Evolutionary conservation across 148 eudicot species (phyloP).

Genomic region (Pharnaceum exiguum): DNA sequence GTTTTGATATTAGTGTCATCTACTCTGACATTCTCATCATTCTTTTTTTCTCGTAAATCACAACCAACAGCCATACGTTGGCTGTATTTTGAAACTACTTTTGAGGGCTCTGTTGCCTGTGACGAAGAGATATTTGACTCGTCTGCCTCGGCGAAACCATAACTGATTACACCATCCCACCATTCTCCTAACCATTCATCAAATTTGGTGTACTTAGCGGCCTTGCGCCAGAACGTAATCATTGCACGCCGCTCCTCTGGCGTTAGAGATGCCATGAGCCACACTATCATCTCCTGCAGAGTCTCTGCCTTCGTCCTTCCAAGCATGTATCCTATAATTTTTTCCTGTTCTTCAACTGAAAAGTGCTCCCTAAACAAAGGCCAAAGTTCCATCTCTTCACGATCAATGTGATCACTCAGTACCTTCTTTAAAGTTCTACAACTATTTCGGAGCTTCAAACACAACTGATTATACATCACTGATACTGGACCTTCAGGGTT

Average conservation of each 20-base stretch:
- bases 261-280: conserved; percentile 69
- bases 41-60: conserved; percentile 8
- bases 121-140: conserved; percentile 26
- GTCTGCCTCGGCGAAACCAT: conserved; percentile 27
- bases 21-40: conserved; percentile 16
- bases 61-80: conserved; percentile 20
- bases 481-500: conserved; percentile 18
- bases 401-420: conserved; percentile 62
- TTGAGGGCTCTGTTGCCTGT: conserved; percentile 33
- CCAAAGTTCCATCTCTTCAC: conserved; percentile 86
- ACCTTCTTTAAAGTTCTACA: conserved; percentile 60
- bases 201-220: conserved; percentile 74
- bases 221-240: conserved; percentile 67
- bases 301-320: conserved; percentile 78
- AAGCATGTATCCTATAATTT: conserved; percentile 71
- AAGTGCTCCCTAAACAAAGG: conserved; percentile 66
- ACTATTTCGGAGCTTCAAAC: conserved; percentile 56
- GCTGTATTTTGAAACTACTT: conserved; percentile 39
- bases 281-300: conserved; percentile 77
- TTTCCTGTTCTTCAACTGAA: conserved; percentile 79
- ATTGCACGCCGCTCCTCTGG: conserved; percentile 62
- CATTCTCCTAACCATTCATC: conserved; percentile 87
- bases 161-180: conserved; percentile 64
- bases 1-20: conserved; percentile 16
- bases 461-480: conserved; percentile 39